A percentile compares a stretch with the other conserved stretches of the same genome.
Conservation (phyloP, 2,329 filamentous ascomycete species). For the Cadophora luteo-olivacea region DNA sequence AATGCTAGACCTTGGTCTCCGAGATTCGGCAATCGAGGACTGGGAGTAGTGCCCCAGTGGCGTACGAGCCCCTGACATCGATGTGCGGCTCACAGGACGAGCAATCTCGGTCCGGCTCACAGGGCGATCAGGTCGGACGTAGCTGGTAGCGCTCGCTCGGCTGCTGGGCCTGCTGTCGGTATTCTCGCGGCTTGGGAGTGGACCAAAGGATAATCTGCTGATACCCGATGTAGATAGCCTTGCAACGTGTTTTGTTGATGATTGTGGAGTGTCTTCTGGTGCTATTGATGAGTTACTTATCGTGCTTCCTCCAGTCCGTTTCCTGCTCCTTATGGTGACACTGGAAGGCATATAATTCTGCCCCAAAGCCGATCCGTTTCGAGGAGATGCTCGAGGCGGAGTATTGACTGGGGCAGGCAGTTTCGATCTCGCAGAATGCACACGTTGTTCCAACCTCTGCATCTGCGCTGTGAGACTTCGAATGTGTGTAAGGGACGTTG, state of each 20-base stretch:
- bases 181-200: slow-evolving; percentile 58
- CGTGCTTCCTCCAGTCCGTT: slow-evolving; percentile 65
- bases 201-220: slow-evolving; percentile 68
- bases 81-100: slow-evolving; percentile 43
- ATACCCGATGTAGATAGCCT: slow-evolving; percentile 68
- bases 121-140: slow-evolving; percentile 41
- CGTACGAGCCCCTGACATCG: slow-evolving; percentile 43
- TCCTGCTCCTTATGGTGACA: slow-evolving; percentile 71
- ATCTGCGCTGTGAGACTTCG: slow-evolving; percentile 94
- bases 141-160: slow-evolving; percentile 41
- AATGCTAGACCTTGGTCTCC: slow-evolving; percentile 43
- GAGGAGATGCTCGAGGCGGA: slow-evolving; percentile 82
- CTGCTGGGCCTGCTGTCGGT: slow-evolving; percentile 41
- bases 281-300: slow-evolving; percentile 39
- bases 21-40: slow-evolving; percentile 40
- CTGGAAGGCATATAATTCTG: slow-evolving; percentile 57
- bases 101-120: slow-evolving; percentile 41
- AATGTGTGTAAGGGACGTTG: slow-evolving; percentile 86
- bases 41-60: slow-evolving; percentile 45
- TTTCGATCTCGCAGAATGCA: slow-evolving; percentile 90
- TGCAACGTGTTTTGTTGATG: slow-evolving; percentile 57
- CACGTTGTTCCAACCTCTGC: slow-evolving; percentile 92
- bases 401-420: slow-evolving; percentile 81
- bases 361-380: slow-evolving; percentile 52
- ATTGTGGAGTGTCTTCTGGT: slow-evolving; percentile 40